phyloP scores from a whole-genome alignment of 176 grass and related monocot genomes.

The Zea luxurians region DNA sequence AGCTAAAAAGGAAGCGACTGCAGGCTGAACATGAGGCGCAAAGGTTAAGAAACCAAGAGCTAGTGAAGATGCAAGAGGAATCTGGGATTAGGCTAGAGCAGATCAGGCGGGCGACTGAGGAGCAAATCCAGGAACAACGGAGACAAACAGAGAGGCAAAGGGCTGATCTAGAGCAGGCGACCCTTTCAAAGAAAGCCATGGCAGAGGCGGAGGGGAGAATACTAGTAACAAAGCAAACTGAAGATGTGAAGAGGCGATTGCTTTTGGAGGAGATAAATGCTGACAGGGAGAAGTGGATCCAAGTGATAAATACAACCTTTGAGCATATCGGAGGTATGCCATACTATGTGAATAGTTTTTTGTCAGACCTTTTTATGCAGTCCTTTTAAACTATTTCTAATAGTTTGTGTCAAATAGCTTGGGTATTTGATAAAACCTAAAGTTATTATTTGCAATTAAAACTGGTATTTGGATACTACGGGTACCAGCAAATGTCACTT shows the following conservation, averaged over 20 bases:
- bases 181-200: constrained; percentile 27
- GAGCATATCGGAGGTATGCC: constrained; percentile 90
- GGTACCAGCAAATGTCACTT: neutral
- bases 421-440: constrained; percentile 2
- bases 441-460: constrained; percentile 26
- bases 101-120: constrained; percentile 63
- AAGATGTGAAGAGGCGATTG: constrained; percentile 68
- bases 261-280: constrained; percentile 63
- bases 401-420: neutral
- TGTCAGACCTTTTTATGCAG: constrained; percentile 9
- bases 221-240: constrained; percentile 45
- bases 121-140: constrained; percentile 73
- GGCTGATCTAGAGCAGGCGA: constrained; percentile 53
- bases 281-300: constrained; percentile 89
- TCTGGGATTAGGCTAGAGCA: constrained; percentile 75
- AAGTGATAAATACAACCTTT: constrained; percentile 93
- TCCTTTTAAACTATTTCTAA: constrained; percentile 7
- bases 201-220: constrained; percentile 59
- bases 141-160: constrained; percentile 65
- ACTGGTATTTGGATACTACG: neutral
- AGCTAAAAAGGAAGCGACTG: constrained; percentile 76
- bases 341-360: constrained; percentile 2
- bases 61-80: constrained; percentile 97
- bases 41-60: constrained; percentile 86
- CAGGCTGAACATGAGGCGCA: constrained; percentile 82